Percentiles rank a stretch among this genome's conserved stretches.
phyloP scores from a whole-genome alignment of 768 basidiomycete genomes.

The Tricholoma matsutake region DNA sequence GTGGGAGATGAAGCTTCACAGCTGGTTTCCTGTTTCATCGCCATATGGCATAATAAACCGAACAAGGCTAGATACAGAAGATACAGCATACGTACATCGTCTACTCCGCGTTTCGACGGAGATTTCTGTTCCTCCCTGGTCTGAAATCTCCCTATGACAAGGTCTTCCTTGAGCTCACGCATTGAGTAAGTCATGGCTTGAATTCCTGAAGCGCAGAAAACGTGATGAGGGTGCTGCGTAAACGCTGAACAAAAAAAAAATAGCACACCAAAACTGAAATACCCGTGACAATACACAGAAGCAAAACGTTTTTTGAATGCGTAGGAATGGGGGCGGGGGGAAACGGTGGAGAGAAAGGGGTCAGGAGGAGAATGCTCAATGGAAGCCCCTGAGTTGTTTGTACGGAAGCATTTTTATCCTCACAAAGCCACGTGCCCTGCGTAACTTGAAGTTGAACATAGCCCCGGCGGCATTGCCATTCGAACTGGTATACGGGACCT shows the following conservation, averaged over 20 bases:
- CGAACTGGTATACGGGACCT: too few relatives aligned
- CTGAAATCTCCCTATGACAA: constrained; percentile 10
- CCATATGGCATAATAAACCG: not conserved
- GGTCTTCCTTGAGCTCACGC: constrained; percentile 19
- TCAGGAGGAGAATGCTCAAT: constrained; percentile 12
- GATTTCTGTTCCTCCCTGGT: not conserved
- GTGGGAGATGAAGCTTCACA: not conserved
- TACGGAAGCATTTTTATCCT: constrained; percentile 26
- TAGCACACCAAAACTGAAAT: not conserved
- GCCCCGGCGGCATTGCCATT: too few relatives aligned
- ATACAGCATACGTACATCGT: constrained; percentile 7
- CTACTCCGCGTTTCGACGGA: not conserved
- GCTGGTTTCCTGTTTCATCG: not conserved
- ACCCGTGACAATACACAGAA: not conserved
- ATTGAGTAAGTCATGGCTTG: constrained; percentile 19
- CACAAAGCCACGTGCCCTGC: constrained; percentile 3
- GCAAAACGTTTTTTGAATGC: not conserved
- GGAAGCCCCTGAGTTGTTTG: constrained; percentile 25
- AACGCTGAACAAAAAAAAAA: not conserved
- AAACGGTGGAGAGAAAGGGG: constrained; percentile 7
- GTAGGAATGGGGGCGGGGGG: not conserved
- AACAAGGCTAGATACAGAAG: not conserved
- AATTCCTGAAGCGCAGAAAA: constrained; percentile 6
- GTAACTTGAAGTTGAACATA: not conserved
- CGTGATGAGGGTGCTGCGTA: constrained; percentile 18